Evolutionary conservation across 768 basidiomycete species (phyloP).

Genomic region (Russula sp.): DNA sequence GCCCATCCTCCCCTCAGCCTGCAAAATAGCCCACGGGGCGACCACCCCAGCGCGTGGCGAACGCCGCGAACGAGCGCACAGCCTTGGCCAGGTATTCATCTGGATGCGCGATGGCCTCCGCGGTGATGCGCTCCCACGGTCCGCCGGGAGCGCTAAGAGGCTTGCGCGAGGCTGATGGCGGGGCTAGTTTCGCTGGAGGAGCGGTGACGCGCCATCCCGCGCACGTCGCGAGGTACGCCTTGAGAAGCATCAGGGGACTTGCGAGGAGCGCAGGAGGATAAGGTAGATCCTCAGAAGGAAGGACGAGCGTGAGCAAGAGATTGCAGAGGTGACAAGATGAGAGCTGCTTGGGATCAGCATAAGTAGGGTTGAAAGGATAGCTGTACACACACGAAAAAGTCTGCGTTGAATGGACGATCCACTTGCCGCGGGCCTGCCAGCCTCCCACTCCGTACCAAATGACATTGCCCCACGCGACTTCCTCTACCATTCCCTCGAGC

Average conservation of each 20-base stretch:
- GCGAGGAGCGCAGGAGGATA: conserved; percentile 29
- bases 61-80: conserved; percentile 46
- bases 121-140: conserved; percentile 53
- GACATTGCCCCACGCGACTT: conserved; percentile 50
- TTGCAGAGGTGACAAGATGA: conserved; percentile 59
- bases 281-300: conserved; percentile 28
- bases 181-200: conserved; percentile 27
- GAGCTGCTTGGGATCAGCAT: conserved; percentile 36
- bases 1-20: conserved; percentile 22
- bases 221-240: conserved; percentile 46
- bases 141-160: conserved; percentile 13
- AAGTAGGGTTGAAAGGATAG: conserved; percentile 8
- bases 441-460: conserved; percentile 56
- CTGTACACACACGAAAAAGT: conserved; percentile 53
- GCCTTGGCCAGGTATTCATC: conserved; percentile 52
- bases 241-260: conserved; percentile 50
- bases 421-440: conserved; percentile 33
- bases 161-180: conserved; percentile 17
- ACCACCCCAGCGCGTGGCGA: conserved; percentile 39
- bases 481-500: conserved; percentile 53
- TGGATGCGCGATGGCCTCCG: conserved; percentile 48
- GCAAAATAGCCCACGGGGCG: conserved; percentile 33
- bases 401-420: conserved; percentile 40
- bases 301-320: conserved; percentile 49
- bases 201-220: conserved; percentile 33